A percentile compares a stretch with the other conserved stretches of the same genome.
Evolutionary conservation across 2,329 filamentous ascomycete species (phyloP).

Genomic region (Talaromyces funiculosus): DNA sequence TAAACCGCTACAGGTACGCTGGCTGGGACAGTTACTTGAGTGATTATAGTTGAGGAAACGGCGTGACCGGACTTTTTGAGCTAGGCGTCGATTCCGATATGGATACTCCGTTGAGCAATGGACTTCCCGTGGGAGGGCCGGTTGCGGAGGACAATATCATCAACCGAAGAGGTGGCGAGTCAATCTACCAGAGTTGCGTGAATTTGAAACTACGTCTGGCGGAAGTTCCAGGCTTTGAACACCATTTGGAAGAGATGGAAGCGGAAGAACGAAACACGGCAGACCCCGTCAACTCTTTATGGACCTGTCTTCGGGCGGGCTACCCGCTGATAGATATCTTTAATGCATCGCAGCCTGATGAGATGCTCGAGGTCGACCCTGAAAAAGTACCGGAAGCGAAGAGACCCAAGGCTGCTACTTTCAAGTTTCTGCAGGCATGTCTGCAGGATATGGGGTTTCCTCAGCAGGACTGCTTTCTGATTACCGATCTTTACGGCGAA

Average conservation of each 20-base stretch:
- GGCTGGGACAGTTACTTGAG: constrained; percentile 15
- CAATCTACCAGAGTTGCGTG: constrained; percentile 92
- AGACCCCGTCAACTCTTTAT: constrained; percentile 84
- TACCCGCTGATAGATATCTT: constrained; percentile 82
- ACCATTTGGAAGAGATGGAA: constrained; percentile 65
- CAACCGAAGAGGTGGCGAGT: constrained; percentile 92
- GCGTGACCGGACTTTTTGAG: constrained; percentile 4
- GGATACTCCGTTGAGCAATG: constrained; percentile 30
- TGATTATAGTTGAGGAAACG: constrained; percentile 1
- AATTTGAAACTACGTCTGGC: constrained; percentile 73
- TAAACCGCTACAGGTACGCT: constrained; percentile 12
- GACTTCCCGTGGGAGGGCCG: constrained; percentile 40
- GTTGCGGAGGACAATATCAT: constrained; percentile 87
- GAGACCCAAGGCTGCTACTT: constrained; percentile 77
- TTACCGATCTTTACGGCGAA: constrained; percentile 84
- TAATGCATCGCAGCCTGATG: constrained; percentile 71
- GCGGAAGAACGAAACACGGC: constrained; percentile 59
- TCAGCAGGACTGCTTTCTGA: constrained; percentile 79
- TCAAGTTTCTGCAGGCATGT: constrained; percentile 89
- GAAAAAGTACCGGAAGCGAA: constrained; percentile 62
- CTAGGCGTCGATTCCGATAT: constrained; percentile 20
- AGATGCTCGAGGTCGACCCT: constrained; percentile 63
- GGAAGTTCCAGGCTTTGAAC: constrained; percentile 77
- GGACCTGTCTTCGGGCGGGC: constrained; percentile 78
- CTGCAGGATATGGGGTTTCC: constrained; percentile 74